These are phyloP conservation scores for Metschnikowia dekortorum DNA, from an alignment of 805 yeast genomes.

Conservation along the genomic window DNA sequence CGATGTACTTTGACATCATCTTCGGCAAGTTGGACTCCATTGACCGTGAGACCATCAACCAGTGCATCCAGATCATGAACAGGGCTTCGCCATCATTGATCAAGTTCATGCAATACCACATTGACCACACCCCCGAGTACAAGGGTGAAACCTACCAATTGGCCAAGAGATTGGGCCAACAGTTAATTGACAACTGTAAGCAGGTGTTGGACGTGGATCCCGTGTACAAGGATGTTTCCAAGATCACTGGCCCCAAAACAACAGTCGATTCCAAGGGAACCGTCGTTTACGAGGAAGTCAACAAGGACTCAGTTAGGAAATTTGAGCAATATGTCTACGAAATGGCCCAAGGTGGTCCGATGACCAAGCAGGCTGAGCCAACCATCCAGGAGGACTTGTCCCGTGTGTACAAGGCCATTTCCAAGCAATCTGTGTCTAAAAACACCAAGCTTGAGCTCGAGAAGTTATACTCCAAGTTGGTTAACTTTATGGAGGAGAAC, in stretches of 20 bases:
- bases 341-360: slow-evolving; percentile 92
- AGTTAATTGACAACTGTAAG: slow-evolving; percentile 90
- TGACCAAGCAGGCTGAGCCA: slow-evolving; percentile 66
- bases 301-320: slow-evolving; percentile 88
- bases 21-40: slow-evolving; percentile 88
- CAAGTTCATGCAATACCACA: slow-evolving; percentile 91
- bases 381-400: slow-evolving; percentile 82
- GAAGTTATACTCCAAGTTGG: slow-evolving; percentile 63
- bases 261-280: slow-evolving; percentile 84
- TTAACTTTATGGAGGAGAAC: slow-evolving; percentile 62
- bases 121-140: slow-evolving; percentile 73
- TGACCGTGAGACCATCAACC: slow-evolving; percentile 93
- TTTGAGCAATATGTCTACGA: slow-evolving; percentile 92
- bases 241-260: slow-evolving; percentile 95
- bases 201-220: slow-evolving; percentile 79
- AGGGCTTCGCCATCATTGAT: slow-evolving; percentile 90
- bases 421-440: slow-evolving; percentile 61
- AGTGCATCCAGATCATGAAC: slow-evolving; percentile 96
- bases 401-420: slow-evolving; percentile 74
- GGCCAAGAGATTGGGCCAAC: slow-evolving; percentile 86
- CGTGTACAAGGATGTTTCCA: slow-evolving; percentile 90
- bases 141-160: slow-evolving; percentile 91
- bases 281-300: slow-evolving; percentile 75
- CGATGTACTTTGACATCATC: slow-evolving; percentile 92
- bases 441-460: slow-evolving; percentile 65